Base-by-base conservation (phyloP, 495 filamentous ascomycete genomes). In the Penicillium lividum region DNA sequence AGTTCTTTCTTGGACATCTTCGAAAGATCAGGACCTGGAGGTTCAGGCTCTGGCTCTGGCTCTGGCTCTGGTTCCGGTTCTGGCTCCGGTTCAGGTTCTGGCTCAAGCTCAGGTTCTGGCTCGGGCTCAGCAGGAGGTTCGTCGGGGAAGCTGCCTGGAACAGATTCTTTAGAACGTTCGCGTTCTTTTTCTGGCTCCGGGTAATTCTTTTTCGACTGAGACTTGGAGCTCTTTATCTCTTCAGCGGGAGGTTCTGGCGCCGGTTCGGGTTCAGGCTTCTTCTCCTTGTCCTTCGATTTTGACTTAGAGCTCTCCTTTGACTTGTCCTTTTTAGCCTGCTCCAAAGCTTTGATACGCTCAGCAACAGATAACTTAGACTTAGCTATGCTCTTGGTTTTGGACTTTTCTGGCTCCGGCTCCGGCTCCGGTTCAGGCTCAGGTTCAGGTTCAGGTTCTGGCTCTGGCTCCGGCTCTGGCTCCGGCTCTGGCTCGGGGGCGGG, bases 261-360 rank as follows among this genome's bases (percentile, higher is more conserved):
- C 1, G 69, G 69, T 18, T 76, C 75, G 13, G 63, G 66, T 30
- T 73, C 69, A 36, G 52, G 55, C 33, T 73, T 67, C 33, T 60
- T 63, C 7, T 53, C 46, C 54, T 69, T 75, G 10, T 53, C 46
- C 52, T 69, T 75, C 10, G 63, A 38, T 42, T 71, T 70, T 2
- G 62, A 51, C 55, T 70, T 71, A 36, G 63, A 64, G 38, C 62
- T 65, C 50, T 77, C 73, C 50, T 73, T 73, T 8, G 64, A 51
- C 54, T 72, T 73, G 10, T 80, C 74, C 55, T 71, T 74, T 40
- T 71, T 79, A 34, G 67, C 61, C 55, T 72, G 71, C 52, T 82
- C 77, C 45, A 84, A 67, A 38, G 68, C 71, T 58, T 76, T 80
- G 62, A 83, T 75, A 51, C 74, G 74, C 50, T 83, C 79, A 18